Evolutionary conservation across 768 basidiomycete species (phyloP), one percentile per base, ranked within the genome.

Genomic region (Boletus patriciae): DNA sequence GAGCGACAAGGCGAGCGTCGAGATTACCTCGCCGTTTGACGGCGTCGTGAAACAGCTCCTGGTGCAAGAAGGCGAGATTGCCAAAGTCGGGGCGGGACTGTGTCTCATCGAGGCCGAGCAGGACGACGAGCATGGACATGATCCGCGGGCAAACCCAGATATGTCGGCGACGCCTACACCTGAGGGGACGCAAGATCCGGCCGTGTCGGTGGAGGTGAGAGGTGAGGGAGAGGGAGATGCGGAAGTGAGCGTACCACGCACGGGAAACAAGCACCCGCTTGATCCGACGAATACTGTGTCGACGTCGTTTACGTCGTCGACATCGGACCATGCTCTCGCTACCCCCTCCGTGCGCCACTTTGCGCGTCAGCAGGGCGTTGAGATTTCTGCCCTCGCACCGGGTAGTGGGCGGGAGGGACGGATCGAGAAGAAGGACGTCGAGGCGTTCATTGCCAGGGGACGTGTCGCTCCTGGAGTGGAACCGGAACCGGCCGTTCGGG

Each of bases 1-100:
- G 74, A 88, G 86, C 59, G 92, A 94, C 80, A 94, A 94, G 70
- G 92, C 91, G 2, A 88, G 85, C 70, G 92, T 94, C 25, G 92
- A 94, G 71, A 93, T 95, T 53, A 94, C 92, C 3, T 88, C 87
- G 54, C 92, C 92, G 2, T 93, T 81, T 64, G 87, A 92, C 41
- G 92, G 92, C 6, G 75, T 85, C 33, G 75, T 94, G 46, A 84
- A 80, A 58, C 80, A 88, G 60, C 71, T 94, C 7, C 76, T 91
- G 2, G 90, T 92, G 18, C 74, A 85, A 60, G 90, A 92, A 67
- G 92, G 92, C 19, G 83, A 91, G 66, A 79, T 94, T 18, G 90
- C 90, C 19, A 91, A 91, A 66, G 92, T 94, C 18, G 92, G 93
- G 33, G 74, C 80, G 19, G 84, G 84, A 11, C 76, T 94, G 3